These are phyloP conservation scores for Lepidium campestre DNA, from an alignment of 441 rosid genomes.

Conservation along the genomic window DNA sequence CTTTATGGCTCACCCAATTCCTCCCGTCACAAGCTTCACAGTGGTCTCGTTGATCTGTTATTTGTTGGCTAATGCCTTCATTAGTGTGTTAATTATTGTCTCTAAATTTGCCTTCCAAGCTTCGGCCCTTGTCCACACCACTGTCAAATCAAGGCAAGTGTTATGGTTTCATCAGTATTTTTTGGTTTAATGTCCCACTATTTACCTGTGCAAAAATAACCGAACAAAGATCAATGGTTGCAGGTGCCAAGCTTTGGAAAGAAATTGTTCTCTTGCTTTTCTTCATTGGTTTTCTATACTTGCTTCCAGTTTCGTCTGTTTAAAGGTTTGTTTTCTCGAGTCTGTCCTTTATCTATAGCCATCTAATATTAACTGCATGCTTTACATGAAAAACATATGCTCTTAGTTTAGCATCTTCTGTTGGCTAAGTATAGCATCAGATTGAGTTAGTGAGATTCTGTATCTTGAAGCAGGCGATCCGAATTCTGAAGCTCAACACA, in stretches of 20 bases:
- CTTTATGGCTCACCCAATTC: slow-evolving; percentile 62
- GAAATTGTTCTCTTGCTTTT: slow-evolving; percentile 39
- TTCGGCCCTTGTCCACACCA: slow-evolving; percentile 58
- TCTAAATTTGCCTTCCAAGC: slow-evolving; percentile 70
- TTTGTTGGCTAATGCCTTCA: slow-evolving; percentile 67
- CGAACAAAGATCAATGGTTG: slow-evolving; percentile 28
- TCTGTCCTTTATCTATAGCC: not conserved
- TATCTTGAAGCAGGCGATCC: slow-evolving; percentile 55
- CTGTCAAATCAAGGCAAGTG: slow-evolving; percentile 65
- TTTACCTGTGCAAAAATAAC: slow-evolving; percentile 5
- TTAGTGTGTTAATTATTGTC: slow-evolving; percentile 50
- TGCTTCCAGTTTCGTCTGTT: slow-evolving; percentile 58
- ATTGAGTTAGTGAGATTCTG: slow-evolving; percentile 4
- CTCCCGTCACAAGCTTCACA: slow-evolving; percentile 65
- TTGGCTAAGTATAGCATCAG: not conserved
- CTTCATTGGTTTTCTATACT: slow-evolving; percentile 54
- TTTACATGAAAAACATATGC: not conserved
- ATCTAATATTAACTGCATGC: not conserved
- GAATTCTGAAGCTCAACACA: slow-evolving; percentile 62
- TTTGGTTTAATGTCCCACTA: not conserved
- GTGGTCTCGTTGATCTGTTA: slow-evolving; percentile 63
- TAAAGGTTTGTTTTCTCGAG: slow-evolving; percentile 44
- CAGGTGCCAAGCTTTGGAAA: slow-evolving; percentile 70
- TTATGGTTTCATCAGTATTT: slow-evolving; percentile 12
- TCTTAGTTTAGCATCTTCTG: not conserved